These are phyloP conservation scores for Ploettnerulaceae sp. DNA, from an alignment of 2,329 filamentous ascomycete genomes.

Conservation along the genomic window DNA sequence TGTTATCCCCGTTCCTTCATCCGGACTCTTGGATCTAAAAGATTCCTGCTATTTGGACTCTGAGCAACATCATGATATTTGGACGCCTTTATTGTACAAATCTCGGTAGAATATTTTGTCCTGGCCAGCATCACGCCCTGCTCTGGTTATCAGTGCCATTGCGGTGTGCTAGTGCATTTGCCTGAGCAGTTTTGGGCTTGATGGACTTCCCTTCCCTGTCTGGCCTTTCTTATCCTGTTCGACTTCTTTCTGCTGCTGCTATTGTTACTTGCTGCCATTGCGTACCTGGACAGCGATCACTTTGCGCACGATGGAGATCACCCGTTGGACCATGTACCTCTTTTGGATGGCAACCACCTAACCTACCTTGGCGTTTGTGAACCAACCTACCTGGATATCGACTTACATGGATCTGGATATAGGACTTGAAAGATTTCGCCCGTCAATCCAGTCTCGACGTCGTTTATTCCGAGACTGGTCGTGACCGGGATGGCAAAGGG, in stretches of 20 bases:
- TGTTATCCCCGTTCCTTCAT: constrained; percentile 63
- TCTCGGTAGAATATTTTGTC: constrained; percentile 28
- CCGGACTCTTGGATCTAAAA: constrained; percentile 37
- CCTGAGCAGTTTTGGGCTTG: constrained; percentile 32
- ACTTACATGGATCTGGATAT: constrained; percentile 80
- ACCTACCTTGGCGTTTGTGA: constrained; percentile 27
- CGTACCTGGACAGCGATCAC: constrained; percentile 29
- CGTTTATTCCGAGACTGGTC: constrained; percentile 93
- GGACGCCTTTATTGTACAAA: constrained; percentile 32
- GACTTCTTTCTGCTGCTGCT: constrained; percentile 32
- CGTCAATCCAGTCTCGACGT: constrained; percentile 95
- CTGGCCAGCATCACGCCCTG: constrained; percentile 31
- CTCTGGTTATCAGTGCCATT: constrained; percentile 22
- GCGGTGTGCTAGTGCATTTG: constrained; percentile 35
- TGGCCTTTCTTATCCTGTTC: constrained; percentile 33
- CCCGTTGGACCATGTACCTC: constrained; percentile 30
- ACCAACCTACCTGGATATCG: constrained; percentile 38
- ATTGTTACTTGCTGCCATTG: constrained; percentile 27
- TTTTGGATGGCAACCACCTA: constrained; percentile 30
- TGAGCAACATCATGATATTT: constrained; percentile 31
- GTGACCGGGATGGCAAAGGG: constrained; percentile 90
- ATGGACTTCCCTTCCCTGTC: constrained; percentile 24
- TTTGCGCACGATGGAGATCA: constrained; percentile 26
- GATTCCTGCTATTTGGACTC: constrained; percentile 34
- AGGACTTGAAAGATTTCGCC: constrained; percentile 99